Percentiles rank a stretch among this genome's conserved stretches.
Conservation (phyloP, 73 alveolate genomes). For the Tetrahymena borealis region DNA sequence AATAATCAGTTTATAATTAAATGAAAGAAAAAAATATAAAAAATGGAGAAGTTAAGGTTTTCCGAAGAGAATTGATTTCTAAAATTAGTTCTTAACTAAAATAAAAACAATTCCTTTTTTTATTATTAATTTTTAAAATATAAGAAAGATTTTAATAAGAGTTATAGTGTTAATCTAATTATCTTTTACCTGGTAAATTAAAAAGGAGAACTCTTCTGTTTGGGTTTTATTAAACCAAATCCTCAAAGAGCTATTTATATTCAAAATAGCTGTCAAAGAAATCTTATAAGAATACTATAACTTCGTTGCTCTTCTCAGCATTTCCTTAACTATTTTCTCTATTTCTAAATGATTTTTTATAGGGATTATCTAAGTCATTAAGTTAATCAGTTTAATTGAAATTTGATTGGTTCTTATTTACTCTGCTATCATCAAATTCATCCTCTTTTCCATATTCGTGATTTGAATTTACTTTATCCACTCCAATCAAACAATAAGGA, state of each 20-base stretch:
- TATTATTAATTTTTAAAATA: too few relatives aligned
- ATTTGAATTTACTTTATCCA: background rate
- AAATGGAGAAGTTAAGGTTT: too few relatives aligned
- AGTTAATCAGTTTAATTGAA: background rate
- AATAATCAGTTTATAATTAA: too few relatives aligned
- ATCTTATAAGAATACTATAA: constrained; percentile 15
- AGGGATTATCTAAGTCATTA: background rate
- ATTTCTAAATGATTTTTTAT: background rate
- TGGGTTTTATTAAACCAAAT: background rate
- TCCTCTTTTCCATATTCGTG: background rate
- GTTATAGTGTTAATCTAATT: too few relatives aligned
- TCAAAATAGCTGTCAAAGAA: constrained; percentile 37
- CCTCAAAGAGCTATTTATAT: background rate
- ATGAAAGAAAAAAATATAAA: too few relatives aligned
- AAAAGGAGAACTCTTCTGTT: constrained; percentile 11
- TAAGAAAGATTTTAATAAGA: too few relatives aligned
- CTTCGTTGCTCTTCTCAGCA: background rate
- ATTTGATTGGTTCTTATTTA: background rate
- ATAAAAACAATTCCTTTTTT: too few relatives aligned
- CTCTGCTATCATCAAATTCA: background rate
- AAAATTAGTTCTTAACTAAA: too few relatives aligned
- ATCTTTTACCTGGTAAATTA: constrained; percentile 29
- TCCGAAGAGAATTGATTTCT: too few relatives aligned
- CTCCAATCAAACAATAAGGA: background rate
- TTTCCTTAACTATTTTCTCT: background rate